Base-by-base conservation (phyloP, 352 stramenopile genomes). In the Pythium plurisporium region DNA sequence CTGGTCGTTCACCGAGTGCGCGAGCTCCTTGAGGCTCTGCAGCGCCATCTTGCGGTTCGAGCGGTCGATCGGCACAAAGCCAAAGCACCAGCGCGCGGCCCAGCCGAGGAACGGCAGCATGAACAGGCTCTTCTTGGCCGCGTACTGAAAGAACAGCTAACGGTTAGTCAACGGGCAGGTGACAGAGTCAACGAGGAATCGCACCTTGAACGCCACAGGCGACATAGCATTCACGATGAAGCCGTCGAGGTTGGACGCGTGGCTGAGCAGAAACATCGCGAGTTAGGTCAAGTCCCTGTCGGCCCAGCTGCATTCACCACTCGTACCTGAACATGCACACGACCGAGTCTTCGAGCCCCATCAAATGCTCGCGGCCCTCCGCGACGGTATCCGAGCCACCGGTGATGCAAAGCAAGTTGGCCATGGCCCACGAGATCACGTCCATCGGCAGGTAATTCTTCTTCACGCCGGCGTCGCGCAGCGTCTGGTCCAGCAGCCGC, bases 381-480 rank as follows among this genome's bases (percentile, higher is more conserved):
- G 58, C 70, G 33, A 67, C 61, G 4, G 75, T 58, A 27, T 87
- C 72, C 2, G 82, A 74, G 29, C 74, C 82, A 12, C 70, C 64
- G 0, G 68, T 74, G 31, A 87, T 63, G 56, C 72, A 91, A 4
- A 89, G 55, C 66, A 89, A 65, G 12, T 65, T 60, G 5, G 76
- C 76, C 31, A 72, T 82, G 5, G 56, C 51, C 70, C 69, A 82
- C 53, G 77, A 85, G 33, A 91, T 48, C 17, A 86, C 67, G 56
- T 94, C 84, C 69, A 92, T 85, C 10, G 82, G 82, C 25, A 91
- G 55, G 54, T 87, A 87, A 67, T 91, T 89, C 64, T 87, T 89
- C 58, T 77, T 74, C 31, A 85, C 70, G 29, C 84, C 84, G 22
- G 87, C 36, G 36, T 75, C 58, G 26, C 45, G 57, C 5, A 94